Conservation (phyloP, 768 basidiomycete genomes). For the Termitomyces sp. region DNA sequence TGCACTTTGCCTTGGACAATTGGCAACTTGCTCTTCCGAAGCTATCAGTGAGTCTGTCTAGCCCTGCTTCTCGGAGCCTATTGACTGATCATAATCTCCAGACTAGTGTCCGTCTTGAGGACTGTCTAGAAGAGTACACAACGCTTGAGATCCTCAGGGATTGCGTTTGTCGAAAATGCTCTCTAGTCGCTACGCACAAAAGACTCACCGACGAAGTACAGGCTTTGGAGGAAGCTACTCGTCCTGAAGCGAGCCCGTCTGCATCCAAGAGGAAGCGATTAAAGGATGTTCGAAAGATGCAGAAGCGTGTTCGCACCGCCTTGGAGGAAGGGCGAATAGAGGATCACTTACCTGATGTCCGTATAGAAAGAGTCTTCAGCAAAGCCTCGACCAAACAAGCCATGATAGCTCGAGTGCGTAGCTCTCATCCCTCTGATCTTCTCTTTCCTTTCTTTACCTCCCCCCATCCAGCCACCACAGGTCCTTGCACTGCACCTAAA, state of each 20-base stretch:
- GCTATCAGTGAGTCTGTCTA: constrained; percentile 46
- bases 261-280: constrained; percentile 70
- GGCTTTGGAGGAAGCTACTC: constrained; percentile 40
- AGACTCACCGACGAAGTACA: constrained; percentile 60
- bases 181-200: constrained; percentile 69
- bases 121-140: constrained; percentile 86
- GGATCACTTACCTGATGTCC: constrained; percentile 76
- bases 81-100: constrained; percentile 18
- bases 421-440: neutral
- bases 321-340: constrained; percentile 75
- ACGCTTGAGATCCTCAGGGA: constrained; percentile 84
- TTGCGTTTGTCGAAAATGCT: constrained; percentile 90
- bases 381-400: constrained; percentile 80
- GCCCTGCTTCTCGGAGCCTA: neutral
- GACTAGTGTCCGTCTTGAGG: constrained; percentile 67
- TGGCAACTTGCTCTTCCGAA: constrained; percentile 75
- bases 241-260: constrained; percentile 40
- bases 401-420: constrained; percentile 82
- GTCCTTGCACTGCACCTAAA: constrained; percentile 89
- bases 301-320: constrained; percentile 51
- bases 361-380: constrained; percentile 72
- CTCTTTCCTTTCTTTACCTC: neutral
- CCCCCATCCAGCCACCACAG: constrained; percentile 62
- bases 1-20: constrained; percentile 86
- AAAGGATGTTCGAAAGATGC: constrained; percentile 65